Evolutionary conservation across 2,329 filamentous ascomycete genomes (phyloP), one percentile per base, ranked within the genome.

Genomic region (Fusarium ambrosium): DNA sequence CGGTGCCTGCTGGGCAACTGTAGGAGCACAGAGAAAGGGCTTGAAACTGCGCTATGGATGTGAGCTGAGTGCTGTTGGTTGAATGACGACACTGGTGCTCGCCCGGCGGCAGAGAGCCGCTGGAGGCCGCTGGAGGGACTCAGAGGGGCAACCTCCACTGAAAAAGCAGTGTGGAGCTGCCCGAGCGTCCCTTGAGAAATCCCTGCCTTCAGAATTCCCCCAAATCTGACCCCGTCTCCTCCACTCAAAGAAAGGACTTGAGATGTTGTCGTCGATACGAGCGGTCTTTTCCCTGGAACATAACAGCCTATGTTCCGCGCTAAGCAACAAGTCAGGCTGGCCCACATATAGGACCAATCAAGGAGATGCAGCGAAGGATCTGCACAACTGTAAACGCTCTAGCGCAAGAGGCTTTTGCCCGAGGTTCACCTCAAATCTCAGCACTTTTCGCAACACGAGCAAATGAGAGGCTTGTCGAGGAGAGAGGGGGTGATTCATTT

Each of bases 91-190:
- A 64, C 16, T 34, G 27, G 22, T 18, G 39, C 32, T 63, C 48
- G 48, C 64, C 64, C 53, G 36, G 20, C 14, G 41, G 37, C 29
- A 36, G 24, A 39, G 22, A 39, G 22, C 24, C 39, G 56, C 58
- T 41, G 22, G 59, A 72, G 62, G 70, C 65, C 66, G 67, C 71
- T 29, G 68, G 24, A 62, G 56, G 71, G 64, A 41, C 18, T 32
- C 48, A 32, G 48, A 55, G 48, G 71, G 68, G 72, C 53, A 64
- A 18, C 70, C 69, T 75, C 72, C 72, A 75, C 72, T 75, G 69
- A 73, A 75, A 58, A 75, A 75, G 72, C 72, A 73, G 60, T 73
- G 72, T 75, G 72, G 72, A 73, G 62, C 51, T 66, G 55, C 66
- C 45, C 66, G 67, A 66, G 65, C 66, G 48, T 39, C 41, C 55